Evolutionary conservation across 2,329 filamentous ascomycete genomes (phyloP), one percentile per base, ranked within the genome.

Genomic region (Chaetomiaceae sp.): DNA sequence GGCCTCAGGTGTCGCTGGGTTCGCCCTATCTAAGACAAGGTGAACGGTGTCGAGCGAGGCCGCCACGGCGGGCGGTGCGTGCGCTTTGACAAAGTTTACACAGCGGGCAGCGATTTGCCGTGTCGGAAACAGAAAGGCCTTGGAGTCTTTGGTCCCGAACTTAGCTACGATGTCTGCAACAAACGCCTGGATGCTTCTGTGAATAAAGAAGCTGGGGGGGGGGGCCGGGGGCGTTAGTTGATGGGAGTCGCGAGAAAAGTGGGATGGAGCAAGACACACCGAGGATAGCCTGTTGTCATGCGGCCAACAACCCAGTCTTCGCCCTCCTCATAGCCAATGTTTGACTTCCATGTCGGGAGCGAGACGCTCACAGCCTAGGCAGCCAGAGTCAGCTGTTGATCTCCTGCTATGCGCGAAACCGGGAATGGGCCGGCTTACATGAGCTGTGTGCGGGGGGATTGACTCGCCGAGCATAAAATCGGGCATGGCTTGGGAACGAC

Each of bases 311-410:
- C 89, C 86, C 89, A 94, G 52, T 85, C 75, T 67, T 95, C 80
- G 46, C 90, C 92, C 70, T 99, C 90, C 69, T 99, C 94, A 66
- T 99, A 99, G 36, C 84, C 92, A 34, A 99, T 77, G 64, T 95
- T 97, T 60, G 90, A 78, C 60, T 78, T 79, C 94, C 94, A 99
- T 72, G 90, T 95, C 34, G 94, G 94, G 23, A 99, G 75, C 14
- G 94, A 97, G 37, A 97, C 92, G 69, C 92, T 97, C 60, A 97
- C 89, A 59, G 92, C 94, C 91, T 96, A 49, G 6, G 2, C 18
- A 23, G 1, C 16, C 20, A 16, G 44, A 8, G 49, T 58, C 37
- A 57, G 52, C 33, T n/a, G n/a, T n/a, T n/a, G n/a, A n/a, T n/a
- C n/a, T n/a, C n/a, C n/a, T n/a, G n/a, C n/a, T n/a, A n/a, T n/a